Evolutionary conservation across 2,329 filamentous ascomycete genomes (phyloP).

Genomic region (Trichothecium roseum): DNA sequence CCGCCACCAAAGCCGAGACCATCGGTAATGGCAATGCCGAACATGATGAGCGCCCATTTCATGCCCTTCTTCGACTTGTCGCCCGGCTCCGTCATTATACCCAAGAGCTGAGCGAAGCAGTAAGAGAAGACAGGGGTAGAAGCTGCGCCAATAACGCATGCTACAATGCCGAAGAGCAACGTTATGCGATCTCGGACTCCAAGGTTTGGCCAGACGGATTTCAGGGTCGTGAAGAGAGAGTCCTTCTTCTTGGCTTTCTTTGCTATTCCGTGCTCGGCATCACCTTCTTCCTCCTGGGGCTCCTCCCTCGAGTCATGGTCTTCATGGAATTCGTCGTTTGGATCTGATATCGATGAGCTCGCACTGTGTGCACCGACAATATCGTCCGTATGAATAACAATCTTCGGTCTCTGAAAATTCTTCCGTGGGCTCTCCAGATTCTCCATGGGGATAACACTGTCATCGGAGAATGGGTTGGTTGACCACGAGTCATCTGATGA

Average conservation of each 20-base stretch:
- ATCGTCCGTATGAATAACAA: too few relatives aligned
- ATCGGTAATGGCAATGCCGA: constrained; percentile 58
- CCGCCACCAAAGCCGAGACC: constrained; percentile 53
- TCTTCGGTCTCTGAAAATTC: too few relatives aligned
- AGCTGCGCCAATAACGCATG: constrained; percentile 53
- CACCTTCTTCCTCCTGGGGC: too few relatives aligned
- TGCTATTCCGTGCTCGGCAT: constrained; percentile 15
- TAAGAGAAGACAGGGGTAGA: constrained; percentile 67
- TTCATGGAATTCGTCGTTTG: too few relatives aligned
- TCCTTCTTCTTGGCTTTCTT: constrained; percentile 4
- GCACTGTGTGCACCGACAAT: too few relatives aligned
- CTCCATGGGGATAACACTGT: too few relatives aligned
- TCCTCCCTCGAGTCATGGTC: too few relatives aligned
- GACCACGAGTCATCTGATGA: too few relatives aligned
- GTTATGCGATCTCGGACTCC: constrained; percentile 35
- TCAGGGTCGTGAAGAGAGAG: constrained; percentile 16
- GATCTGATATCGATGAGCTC: too few relatives aligned
- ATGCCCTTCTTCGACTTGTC: constrained; percentile 39
- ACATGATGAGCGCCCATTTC: constrained; percentile 60
- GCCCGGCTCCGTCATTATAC: constrained; percentile 51
- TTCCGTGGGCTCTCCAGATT: too few relatives aligned
- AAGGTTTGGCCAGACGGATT: constrained; percentile 61
- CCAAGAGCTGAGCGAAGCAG: constrained; percentile 61
- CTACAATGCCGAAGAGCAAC: constrained; percentile 49
- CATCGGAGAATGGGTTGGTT: too few relatives aligned